A percentile compares a stretch with the other conserved stretches of the same genome.
phyloP scores from a whole-genome alignment of 2,329 filamentous ascomycete species.

The Capronia americana region DNA sequence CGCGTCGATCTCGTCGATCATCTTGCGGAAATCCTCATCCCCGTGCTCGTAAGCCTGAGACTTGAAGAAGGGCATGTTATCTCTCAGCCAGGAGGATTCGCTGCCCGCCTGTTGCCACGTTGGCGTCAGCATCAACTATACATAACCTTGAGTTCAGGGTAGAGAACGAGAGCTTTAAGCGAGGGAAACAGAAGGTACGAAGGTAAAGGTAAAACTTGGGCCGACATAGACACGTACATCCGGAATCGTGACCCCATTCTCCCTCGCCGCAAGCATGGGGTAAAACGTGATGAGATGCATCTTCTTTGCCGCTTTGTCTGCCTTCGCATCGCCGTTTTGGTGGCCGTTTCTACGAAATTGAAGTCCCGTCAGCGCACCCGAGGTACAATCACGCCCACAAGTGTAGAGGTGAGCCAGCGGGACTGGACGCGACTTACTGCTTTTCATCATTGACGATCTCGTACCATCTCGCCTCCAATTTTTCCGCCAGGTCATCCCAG shows the following conservation, averaged over 20 bases:
- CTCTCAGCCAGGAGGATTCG: conserved; percentile 35
- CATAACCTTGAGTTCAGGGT: neutral
- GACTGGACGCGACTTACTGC: neutral
- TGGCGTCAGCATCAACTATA: neutral
- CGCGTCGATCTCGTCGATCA: conserved; percentile 31
- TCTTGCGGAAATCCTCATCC: conserved; percentile 30
- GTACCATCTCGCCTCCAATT: conserved; percentile 37
- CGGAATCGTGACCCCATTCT: conserved; percentile 36
- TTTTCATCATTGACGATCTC: conserved; percentile 25
- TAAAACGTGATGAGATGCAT: conserved; percentile 34
- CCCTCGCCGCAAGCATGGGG: conserved; percentile 35
- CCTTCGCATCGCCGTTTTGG: conserved; percentile 1
- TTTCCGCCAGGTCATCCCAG: conserved; percentile 35
- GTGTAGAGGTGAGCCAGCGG: neutral
- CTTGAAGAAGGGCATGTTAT: conserved; percentile 36
- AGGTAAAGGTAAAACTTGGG: neutral
- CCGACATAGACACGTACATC: conserved; percentile 30
- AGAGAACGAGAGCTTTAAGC: neutral
- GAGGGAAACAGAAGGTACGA: neutral
- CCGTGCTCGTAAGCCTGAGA: conserved; percentile 28
- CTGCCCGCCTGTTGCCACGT: conserved; percentile 28
- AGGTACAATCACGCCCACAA: neutral
- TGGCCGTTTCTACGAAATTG: neutral
- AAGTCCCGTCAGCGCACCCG: neutral
- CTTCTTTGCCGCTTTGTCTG: conserved; percentile 28